Evolutionary conservation across 31 red algal species (phyloP).

Genomic region (Odonthalia washingtoniensis): DNA sequence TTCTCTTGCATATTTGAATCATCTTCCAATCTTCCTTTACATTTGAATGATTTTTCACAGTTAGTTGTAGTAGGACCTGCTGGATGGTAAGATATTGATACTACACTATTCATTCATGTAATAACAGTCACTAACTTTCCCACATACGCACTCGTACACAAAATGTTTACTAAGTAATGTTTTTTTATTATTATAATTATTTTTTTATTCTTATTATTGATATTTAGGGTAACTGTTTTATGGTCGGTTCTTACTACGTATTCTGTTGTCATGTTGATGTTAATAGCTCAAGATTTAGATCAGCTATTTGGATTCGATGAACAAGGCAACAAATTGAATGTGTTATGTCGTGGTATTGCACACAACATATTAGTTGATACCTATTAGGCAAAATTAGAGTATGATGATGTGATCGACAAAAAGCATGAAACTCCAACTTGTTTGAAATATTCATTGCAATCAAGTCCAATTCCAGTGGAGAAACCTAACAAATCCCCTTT

Average conservation of each 20-base stretch:
- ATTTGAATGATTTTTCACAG: slow-evolving; percentile 46
- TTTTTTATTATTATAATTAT: slow-evolving; percentile 5
- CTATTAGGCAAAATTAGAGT: not conserved
- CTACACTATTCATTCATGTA: not conserved
- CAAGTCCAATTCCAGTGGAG: not conserved
- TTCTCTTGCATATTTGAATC: slow-evolving; percentile 46
- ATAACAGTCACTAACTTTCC: not conserved
- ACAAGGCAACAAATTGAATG: slow-evolving; percentile 62
- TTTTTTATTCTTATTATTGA: slow-evolving; percentile 45
- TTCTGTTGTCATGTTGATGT: slow-evolving; percentile 46
- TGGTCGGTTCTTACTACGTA: slow-evolving; percentile 65
- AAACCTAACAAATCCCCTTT: not conserved
- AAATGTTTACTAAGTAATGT: not conserved
- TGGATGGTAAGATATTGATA: not conserved
- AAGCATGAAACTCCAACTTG: slow-evolving; percentile 38
- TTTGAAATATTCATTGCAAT: not conserved
- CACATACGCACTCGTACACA: not conserved
- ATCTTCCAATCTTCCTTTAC: too few relatives aligned
- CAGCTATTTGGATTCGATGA: slow-evolving; percentile 65
- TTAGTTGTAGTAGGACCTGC: not conserved
- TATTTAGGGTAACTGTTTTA: slow-evolving; percentile 48
- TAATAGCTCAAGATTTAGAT: slow-evolving; percentile 39
- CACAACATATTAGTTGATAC: not conserved
- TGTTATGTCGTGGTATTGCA: slow-evolving; percentile 6
- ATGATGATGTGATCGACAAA: not conserved